Conservation (phyloP, 2,329 filamentous ascomycete species). For the Laburnicola sp. region DNA sequence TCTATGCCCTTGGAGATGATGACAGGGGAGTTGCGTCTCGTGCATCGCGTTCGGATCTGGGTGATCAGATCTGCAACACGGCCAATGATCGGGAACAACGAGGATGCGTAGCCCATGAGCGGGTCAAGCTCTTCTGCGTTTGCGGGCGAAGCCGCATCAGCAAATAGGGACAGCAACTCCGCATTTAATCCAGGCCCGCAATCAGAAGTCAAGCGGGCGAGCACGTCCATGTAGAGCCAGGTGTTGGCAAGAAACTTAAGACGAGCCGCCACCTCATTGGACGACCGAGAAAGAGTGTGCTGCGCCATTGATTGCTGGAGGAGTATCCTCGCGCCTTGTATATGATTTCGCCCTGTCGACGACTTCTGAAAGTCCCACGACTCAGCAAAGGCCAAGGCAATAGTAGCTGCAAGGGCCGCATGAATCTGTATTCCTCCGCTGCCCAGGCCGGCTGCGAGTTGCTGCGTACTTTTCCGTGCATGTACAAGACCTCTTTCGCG, state of each 20-base stretch:
- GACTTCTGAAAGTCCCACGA: slow-evolving; percentile 67
- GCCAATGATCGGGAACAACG: slow-evolving; percentile 68
- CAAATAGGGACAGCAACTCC: slow-evolving; percentile 22
- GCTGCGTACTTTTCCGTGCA: slow-evolving; percentile 62
- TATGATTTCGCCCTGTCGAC: slow-evolving; percentile 66
- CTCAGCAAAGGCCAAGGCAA: slow-evolving; percentile 68
- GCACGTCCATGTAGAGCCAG: slow-evolving; percentile 73
- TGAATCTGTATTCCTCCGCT: slow-evolving; percentile 63
- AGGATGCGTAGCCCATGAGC: slow-evolving; percentile 67
- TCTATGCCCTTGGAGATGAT: slow-evolving; percentile 64
- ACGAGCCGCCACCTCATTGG: slow-evolving; percentile 45
- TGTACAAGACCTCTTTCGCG: slow-evolving; percentile 65
- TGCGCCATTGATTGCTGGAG: slow-evolving; percentile 60
- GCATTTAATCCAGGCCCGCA: slow-evolving; percentile 58
- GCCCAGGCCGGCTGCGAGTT: slow-evolving; percentile 55
- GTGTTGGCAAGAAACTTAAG: slow-evolving; percentile 69
- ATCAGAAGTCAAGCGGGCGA: slow-evolving; percentile 67
- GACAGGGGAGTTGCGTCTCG: slow-evolving; percentile 59
- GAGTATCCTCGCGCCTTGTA: slow-evolving; percentile 64
- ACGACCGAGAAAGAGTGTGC: slow-evolving; percentile 41
- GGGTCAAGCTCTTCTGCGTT: slow-evolving; percentile 59
- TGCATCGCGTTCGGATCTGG: slow-evolving; percentile 54
- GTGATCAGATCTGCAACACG: slow-evolving; percentile 65
- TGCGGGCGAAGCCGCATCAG: slow-evolving; percentile 23
- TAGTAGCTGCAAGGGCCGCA: slow-evolving; percentile 65